Evolutionary conservation across 2,329 filamentous ascomycete species (phyloP), one percentile per base, ranked within the genome.

Genomic region (Coccinonectria pachysandricola): DNA sequence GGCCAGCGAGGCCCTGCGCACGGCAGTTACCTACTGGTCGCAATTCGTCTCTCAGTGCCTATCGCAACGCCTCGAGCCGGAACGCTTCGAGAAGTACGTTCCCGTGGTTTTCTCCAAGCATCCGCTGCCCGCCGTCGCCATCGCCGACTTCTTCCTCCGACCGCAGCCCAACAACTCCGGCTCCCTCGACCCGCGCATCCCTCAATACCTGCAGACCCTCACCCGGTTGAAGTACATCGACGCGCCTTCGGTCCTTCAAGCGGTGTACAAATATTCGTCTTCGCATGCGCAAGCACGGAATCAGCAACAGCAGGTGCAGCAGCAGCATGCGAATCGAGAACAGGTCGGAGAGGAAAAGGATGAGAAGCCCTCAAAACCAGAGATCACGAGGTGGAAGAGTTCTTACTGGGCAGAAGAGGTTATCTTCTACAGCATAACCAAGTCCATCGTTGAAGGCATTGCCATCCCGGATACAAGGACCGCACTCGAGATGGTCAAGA

Each of bases 391-490:
- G 34, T 79, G 73, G 72, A 57, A 51, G 26, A 68, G 54, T 48
- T 76, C 72, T 1, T 75, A 71, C 36, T 59, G 59, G 33, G 53
- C 79, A 1, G 91, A 98, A 51, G 94, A 95, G 57, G 78, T 91
- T 26, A 83, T 96, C 56, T 79, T 95, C 47, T 92, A 94, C 53
- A 77, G 87, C 4, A 85, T 98, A 26, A 84, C 85, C 3, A 94
- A 92, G 56, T 81, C 79, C 0, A 86, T 96, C 26, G 79, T 65
- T 2, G 59, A 69, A 24, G 69, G 64, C 0, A 53, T 48, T 1
- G 63, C 60, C 2, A 67, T 74, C 24, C 54, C 49, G 30, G 58
- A 56, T 13, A 44, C 53, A 10, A 49, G 59, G 15, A 62, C 68
- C n/a, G 68, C 65, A 0, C 40, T 74, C 7, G 57, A 64, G 12